These are phyloP conservation scores for Daldinia concentrica DNA, from an alignment of 495 filamentous ascomycete species.

Conservation along the genomic window DNA sequence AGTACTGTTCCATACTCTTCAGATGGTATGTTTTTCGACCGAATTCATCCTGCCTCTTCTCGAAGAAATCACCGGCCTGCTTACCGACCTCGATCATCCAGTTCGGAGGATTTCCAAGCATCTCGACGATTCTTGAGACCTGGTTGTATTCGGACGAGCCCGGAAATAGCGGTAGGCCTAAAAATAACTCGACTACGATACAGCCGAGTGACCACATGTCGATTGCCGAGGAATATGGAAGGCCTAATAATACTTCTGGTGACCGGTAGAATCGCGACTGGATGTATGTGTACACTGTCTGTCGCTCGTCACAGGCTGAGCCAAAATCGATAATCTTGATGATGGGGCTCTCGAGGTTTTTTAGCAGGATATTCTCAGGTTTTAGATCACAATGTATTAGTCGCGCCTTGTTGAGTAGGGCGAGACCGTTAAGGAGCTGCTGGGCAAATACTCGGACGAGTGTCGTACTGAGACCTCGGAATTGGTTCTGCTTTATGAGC, in stretches of 20 bases:
- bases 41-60: conserved; percentile 90
- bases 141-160: conserved; percentile 99
- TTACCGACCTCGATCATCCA: conserved; percentile 99
- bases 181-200: conserved; percentile 97
- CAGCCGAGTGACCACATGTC: conserved; percentile 99
- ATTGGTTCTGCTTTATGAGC: conserved; percentile 99
- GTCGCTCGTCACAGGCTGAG: conserved; percentile 96
- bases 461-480: conserved; percentile 96
- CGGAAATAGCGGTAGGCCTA: conserved; percentile 94
- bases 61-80: conserved; percentile 96
- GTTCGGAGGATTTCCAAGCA: conserved; percentile 94
- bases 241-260: conserved; percentile 90
- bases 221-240: conserved; percentile 98
- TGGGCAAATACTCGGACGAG: conserved; percentile 98
- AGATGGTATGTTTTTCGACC: conserved; percentile 88
- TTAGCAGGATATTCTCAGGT: conserved; percentile 96
- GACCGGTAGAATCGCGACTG: conserved; percentile 99
- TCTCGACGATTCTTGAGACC: conserved; percentile 95
- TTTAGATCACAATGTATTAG: conserved; percentile 99
- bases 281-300: conserved; percentile 99
- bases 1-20: conserved; percentile 98
- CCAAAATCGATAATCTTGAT: conserved; percentile 99
- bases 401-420: conserved; percentile 93
- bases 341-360: conserved; percentile 98
- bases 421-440: conserved; percentile 91